Evolutionary conservation across 2,329 filamentous ascomycete genomes (phyloP).

Genomic region (Septoria linicola): DNA sequence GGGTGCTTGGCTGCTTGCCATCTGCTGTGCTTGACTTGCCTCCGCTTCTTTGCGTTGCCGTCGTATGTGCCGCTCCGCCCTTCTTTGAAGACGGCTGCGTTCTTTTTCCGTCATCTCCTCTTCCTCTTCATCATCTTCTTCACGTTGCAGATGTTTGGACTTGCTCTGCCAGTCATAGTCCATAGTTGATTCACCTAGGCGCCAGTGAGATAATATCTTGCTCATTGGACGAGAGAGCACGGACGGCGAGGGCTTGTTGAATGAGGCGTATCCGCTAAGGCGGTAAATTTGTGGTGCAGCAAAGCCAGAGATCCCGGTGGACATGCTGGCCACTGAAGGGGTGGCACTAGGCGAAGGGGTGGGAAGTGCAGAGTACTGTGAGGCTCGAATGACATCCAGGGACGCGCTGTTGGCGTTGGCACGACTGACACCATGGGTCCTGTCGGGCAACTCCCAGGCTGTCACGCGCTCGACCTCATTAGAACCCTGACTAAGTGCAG

Average conservation of each 20-base stretch:
- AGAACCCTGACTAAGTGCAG: neutral
- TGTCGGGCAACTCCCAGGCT: conserved; percentile 23
- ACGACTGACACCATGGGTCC: neutral
- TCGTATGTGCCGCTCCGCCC: conserved; percentile 42
- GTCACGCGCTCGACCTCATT: neutral
- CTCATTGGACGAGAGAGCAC: conserved; percentile 37
- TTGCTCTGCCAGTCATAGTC: conserved; percentile 44
- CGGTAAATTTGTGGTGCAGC: conserved; percentile 35
- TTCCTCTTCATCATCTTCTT: conserved; percentile 33
- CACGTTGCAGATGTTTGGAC: conserved; percentile 30
- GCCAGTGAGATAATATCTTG: conserved; percentile 46
- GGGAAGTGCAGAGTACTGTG: conserved; percentile 27
- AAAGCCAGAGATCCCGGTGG: conserved; percentile 29
- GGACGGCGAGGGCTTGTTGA: conserved; percentile 31
- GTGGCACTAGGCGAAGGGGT: conserved; percentile 36
- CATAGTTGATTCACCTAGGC: conserved; percentile 38
- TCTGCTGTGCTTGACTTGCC: conserved; percentile 26
- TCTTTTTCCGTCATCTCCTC: conserved; percentile 41
- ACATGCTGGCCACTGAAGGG: conserved; percentile 32
- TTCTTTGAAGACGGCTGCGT: conserved; percentile 39
- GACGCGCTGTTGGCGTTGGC: neutral
- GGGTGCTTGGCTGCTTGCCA: conserved; percentile 35
- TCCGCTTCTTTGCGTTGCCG: conserved; percentile 43
- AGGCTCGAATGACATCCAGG: conserved; percentile 9
- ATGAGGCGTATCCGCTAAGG: conserved; percentile 40